These are phyloP conservation scores for Calonectria pauciramosa DNA, from an alignment of 2,329 filamentous ascomycete species.

Conservation along the genomic window DNA sequence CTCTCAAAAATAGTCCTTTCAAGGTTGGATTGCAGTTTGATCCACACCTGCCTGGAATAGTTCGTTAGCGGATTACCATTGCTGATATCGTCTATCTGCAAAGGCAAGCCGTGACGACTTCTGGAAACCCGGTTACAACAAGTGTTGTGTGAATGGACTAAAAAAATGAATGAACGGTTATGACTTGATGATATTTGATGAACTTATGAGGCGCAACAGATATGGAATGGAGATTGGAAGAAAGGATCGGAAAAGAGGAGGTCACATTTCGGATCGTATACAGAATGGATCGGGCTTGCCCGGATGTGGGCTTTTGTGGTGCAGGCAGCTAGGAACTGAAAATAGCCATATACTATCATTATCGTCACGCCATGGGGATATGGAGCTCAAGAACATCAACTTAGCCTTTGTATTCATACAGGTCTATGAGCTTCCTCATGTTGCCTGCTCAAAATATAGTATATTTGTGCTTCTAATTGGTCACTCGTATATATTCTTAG, in stretches of 20 bases:
- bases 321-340: neutral
- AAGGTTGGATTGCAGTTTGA: neutral
- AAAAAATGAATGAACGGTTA: conserved; percentile 35
- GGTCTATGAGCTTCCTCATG: neutral
- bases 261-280: conserved; percentile 25
- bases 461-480: neutral
- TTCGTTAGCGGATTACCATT: neutral
- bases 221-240: conserved; percentile 2
- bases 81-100: neutral
- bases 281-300: conserved; percentile 13
- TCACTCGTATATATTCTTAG: neutral
- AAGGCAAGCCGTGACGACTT: neutral
- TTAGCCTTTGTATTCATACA: neutral
- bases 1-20: conserved; percentile 32
- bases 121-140: neutral
- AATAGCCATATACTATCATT: conserved; percentile 10
- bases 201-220: conserved; percentile 37
- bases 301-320: neutral
- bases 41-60: neutral
- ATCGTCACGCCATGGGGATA: neutral
- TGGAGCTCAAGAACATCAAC: neutral
- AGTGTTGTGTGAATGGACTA: neutral
- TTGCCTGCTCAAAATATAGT: neutral
- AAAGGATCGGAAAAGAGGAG: conserved; percentile 15
- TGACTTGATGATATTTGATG: conserved; percentile 39